Percentiles rank a stretch among this genome's conserved stretches.
Evolutionary conservation across 495 filamentous ascomycete species (phyloP).

Genomic region (Lasiosphaeris hirsuta): DNA sequence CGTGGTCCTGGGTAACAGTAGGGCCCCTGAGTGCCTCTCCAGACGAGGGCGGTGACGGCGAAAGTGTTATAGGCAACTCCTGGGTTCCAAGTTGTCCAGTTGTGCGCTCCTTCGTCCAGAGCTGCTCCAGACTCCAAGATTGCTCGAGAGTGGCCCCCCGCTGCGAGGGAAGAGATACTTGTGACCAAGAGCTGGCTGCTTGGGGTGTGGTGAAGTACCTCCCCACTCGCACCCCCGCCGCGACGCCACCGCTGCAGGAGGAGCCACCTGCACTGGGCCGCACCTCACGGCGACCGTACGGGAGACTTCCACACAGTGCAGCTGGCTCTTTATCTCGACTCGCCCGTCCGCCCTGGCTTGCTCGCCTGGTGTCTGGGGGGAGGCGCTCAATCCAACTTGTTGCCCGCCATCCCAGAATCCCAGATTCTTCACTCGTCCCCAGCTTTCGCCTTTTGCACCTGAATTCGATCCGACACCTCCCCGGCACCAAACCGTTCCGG

Average conservation of each 20-base stretch:
- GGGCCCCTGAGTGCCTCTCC: background rate
- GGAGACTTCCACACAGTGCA: slow-evolving; percentile 22
- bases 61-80: slow-evolving; percentile 29
- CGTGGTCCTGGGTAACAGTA: background rate
- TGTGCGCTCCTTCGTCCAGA: background rate
- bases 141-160: no score
- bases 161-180: slow-evolving; percentile 9
- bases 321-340: slow-evolving; percentile 21
- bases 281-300: background rate
- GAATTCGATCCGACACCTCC: slow-evolving; percentile 29
- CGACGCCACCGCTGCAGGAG: slow-evolving; percentile 10
- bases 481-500: slow-evolving; percentile 39
- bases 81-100: slow-evolving; percentile 5
- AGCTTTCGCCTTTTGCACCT: slow-evolving; percentile 19
- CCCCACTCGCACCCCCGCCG: slow-evolving; percentile 15
- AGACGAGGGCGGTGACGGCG: slow-evolving; percentile 24
- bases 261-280: slow-evolving; percentile 3
- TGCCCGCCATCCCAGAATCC: slow-evolving; percentile 17
- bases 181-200: slow-evolving; percentile 26
- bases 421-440: slow-evolving; percentile 19
- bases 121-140: no score
- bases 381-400: slow-evolving; percentile 6
- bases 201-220: slow-evolving; percentile 10
- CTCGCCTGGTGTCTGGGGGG: slow-evolving; percentile 3
- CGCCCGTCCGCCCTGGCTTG: slow-evolving; percentile 1